Evolutionary conservation across 345 rosid species (phyloP), one percentile per base, ranked within the genome.

Genomic region (Stellera chamaejasme): DNA sequence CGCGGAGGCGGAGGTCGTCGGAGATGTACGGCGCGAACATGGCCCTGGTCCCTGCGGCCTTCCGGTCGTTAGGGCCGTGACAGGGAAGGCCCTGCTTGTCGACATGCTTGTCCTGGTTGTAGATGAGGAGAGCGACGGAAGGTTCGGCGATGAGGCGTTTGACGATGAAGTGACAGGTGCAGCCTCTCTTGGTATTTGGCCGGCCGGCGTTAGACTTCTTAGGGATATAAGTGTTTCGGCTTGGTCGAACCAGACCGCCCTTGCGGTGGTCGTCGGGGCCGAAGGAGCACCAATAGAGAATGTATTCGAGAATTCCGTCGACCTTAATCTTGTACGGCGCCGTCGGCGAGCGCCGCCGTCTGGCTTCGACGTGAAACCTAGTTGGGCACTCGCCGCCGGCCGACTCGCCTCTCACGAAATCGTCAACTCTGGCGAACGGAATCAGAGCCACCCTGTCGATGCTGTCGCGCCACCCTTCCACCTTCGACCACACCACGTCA

Each of bases 11-110:
- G 52, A 93, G 96, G 64, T 93, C 97, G 77, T 89, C 97, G 10
- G 99, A 93, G 66, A 92, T 89, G 76, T 82, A 88, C 13, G 99
- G 99, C 12, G 99, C 99, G 79, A 79, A 93, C 97, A 89, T 83
- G 43, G 99, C 99, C 48, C 82, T 83, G 5, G 97, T 89, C 52
- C 99, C 97, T 66, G 87, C 96, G 13, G 96, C 86, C 76, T 86
- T 89, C 75, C 78, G 82, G 75, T 89, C 99, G 76, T 82, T 94
- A 5, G 97, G 97, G 8, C 97, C 97, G 52, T 89, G 97, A 69
- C 99, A 93, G 10, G 99, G 96, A 45, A 79, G 47, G 27, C 96
- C 99, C 59, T 87, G 82, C 60, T 84, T 84, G 75, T 93, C 99
- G 16, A 84, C 76, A 73, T 89, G 97, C 75, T 84, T 93, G 56